Evolutionary conservation across 768 basidiomycete genomes (phyloP).

Genomic region (Crucibulum laeve): DNA sequence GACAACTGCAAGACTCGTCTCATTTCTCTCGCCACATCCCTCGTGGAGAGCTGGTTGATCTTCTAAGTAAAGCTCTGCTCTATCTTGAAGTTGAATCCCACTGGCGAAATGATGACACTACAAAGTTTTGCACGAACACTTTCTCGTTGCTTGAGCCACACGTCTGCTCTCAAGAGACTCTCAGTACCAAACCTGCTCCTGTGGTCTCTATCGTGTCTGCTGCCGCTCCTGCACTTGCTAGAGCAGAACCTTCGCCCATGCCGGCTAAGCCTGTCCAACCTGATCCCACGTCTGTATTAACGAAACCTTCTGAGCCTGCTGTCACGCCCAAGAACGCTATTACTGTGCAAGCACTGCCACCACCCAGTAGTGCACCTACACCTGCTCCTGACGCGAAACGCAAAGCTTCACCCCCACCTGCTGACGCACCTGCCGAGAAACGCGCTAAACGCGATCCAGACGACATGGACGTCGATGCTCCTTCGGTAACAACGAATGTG

Average conservation of each 20-base stretch:
- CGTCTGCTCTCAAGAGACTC: conserved; percentile 54
- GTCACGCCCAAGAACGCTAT: not conserved
- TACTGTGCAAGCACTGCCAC: conserved; percentile 8
- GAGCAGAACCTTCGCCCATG: conserved; percentile 1
- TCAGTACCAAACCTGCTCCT: conserved; percentile 17
- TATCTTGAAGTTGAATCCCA: conserved; percentile 83
- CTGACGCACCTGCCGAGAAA: conserved; percentile 58
- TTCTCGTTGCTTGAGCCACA: conserved; percentile 79
- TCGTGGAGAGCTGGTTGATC: conserved; percentile 77
- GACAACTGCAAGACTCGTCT: conserved; percentile 63
- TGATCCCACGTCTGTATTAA: not conserved
- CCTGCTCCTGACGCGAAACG: conserved; percentile 35
- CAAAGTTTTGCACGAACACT: conserved; percentile 59
- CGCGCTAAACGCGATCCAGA: conserved; percentile 50
- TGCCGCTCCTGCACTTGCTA: conserved; percentile 4
- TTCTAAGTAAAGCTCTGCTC: conserved; percentile 74
- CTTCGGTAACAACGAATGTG: no score
- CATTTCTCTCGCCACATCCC: conserved; percentile 70
- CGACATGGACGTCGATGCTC: conserved; percentile 41
- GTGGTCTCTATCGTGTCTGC: conserved; percentile 8
- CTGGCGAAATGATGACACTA: conserved; percentile 62
- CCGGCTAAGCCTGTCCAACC: not conserved
- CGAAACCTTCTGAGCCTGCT: not conserved
- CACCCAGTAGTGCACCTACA: conserved; percentile 10
- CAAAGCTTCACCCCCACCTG: conserved; percentile 46